Percentiles rank a stretch among this genome's conserved stretches.
Evolutionary conservation across 176 grass and related monocot species (phyloP).

Genomic region (Oryza meridionalis): DNA sequence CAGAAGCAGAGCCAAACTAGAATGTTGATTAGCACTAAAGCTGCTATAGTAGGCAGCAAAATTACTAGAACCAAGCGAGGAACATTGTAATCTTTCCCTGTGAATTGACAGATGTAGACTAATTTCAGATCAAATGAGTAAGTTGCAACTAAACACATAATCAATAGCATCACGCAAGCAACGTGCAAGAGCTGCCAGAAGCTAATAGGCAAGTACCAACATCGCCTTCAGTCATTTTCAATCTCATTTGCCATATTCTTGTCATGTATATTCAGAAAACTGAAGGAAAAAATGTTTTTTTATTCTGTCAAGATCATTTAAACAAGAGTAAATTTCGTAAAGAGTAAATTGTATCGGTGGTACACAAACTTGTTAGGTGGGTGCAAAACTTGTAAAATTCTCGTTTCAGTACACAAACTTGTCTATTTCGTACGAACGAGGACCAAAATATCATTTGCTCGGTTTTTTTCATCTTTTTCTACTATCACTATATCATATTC

Average conservation of each 20-base stretch:
- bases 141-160: neutral
- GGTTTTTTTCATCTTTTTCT: too few relatives aligned
- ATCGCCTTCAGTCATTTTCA: neutral
- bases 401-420: too few relatives aligned
- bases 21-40: conserved; percentile 34
- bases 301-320: neutral
- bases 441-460: too few relatives aligned
- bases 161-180: neutral
- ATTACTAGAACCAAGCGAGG: conserved; percentile 24
- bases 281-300: neutral
- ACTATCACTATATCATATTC: too few relatives aligned
- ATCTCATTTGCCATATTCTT: neutral
- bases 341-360: too few relatives aligned
- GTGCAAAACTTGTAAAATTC: too few relatives aligned
- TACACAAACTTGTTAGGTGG: too few relatives aligned
- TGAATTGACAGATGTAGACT: neutral
- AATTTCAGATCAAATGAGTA: neutral
- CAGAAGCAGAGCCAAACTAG: conserved; percentile 34
- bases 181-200: neutral
- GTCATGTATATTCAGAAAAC: neutral
- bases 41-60: conserved; percentile 36
- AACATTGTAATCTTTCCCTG: conserved; percentile 23
- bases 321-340: too few relatives aligned
- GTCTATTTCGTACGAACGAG: too few relatives aligned
- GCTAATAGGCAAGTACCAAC: neutral